A percentile compares a stretch with the other conserved stretches of the same genome.
phyloP scores from a whole-genome alignment of 2,329 filamentous ascomycete species.

The Pestalotiopsis sp. region DNA sequence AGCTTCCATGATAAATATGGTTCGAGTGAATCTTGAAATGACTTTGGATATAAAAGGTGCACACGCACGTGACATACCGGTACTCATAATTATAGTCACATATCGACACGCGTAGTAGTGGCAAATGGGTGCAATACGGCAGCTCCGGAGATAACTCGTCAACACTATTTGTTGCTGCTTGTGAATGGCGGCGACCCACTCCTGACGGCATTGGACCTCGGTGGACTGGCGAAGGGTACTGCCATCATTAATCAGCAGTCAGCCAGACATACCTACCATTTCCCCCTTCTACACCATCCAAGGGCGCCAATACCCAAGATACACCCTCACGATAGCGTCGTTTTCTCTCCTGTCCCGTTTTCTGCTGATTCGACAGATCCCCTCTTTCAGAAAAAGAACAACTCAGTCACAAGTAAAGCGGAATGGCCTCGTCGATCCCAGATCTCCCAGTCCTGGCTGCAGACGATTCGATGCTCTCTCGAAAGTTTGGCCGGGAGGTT shows the following conservation, averaged over 20 bases:
- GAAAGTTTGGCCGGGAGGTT: constrained; percentile 78
- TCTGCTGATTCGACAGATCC: background rate
- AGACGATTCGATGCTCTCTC: constrained; percentile 69
- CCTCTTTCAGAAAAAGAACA: background rate
- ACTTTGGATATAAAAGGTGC: background rate
- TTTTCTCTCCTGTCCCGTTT: background rate
- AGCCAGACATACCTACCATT: background rate
- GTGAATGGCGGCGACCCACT: constrained; percentile 3
- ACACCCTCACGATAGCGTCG: background rate
- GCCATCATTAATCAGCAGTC: constrained; percentile 7
- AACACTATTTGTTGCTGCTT: background rate
- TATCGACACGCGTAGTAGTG: background rate
- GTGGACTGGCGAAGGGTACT: background rate
- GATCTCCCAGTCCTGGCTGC: constrained; percentile 45
- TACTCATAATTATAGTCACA: background rate
- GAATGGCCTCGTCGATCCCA: constrained; percentile 40
- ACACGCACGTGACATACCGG: background rate
- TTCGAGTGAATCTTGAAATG: background rate
- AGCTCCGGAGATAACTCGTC: constrained; percentile 11
- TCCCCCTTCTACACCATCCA: background rate
- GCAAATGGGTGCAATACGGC: background rate
- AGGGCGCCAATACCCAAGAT: background rate
- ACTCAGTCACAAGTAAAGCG: background rate
- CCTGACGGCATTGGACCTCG: constrained; percentile 5
- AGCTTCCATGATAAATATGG: background rate